Base-by-base conservation (phyloP, 148 eudicot genomes). In the Suaeda aralocaspica region DNA sequence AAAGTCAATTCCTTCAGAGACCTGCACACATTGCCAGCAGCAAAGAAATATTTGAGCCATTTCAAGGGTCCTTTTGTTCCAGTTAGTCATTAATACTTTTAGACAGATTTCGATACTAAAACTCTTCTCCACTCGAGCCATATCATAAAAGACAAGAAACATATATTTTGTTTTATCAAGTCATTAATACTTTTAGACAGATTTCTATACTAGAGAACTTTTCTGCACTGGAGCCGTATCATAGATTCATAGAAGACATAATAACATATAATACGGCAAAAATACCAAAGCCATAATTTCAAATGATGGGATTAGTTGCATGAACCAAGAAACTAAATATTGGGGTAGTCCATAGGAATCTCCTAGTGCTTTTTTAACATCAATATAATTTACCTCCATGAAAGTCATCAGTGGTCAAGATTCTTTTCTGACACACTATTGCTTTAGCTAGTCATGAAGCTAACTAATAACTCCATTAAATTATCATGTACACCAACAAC, bases 1-100 rank as follows among this genome's bases (percentile, higher is more conserved):
- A 81, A 94, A 94, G 74, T 94, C 99, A 44, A 94, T 87, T 76
- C 99, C 99, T 84, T 94, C 99, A 68, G 99, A 94, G 53, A 91
- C 97, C 99, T 94, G 85, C 67, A 77, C 50, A 56, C 45, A 55
- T 29, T 25, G n/a, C 15, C 45, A 61, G 21, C 59, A 61, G 42
- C 52, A 55, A 64, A 28, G 1, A 28, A 19, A 21, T 29, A 59
- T 60, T 31, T 50, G 46, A 72, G 25, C 31, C 33, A 45, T 22
- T 67, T 59, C 19, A 59, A 45, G 22, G 26, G 16, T n/a, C 28
- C 48, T 30, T 24, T 64, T 33, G 34, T 41, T 45, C n/a, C 50
- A 25, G 42, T 14, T 6, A 31, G 7, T 62, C 22, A 59, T 22
- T 41, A 30, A 15, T 10, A 34, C 16, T 18, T 59, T 28, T 30